Evolutionary conservation across 805 yeast genomes (phyloP), one percentile per base, ranked within the genome.

Genomic region (Vanderwaltozyma verrucispora): DNA sequence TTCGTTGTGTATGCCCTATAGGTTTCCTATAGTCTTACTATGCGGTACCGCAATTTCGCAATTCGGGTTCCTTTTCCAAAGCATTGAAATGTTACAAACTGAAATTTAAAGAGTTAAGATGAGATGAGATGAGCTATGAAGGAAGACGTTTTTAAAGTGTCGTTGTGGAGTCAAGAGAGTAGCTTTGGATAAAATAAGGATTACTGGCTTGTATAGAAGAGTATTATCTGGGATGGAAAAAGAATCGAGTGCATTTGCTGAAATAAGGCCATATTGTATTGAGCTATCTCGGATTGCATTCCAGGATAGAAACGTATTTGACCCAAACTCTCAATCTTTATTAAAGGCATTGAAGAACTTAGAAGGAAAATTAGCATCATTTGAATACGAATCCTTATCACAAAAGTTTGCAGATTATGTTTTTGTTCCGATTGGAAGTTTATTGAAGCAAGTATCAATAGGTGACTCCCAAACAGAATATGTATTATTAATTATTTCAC

Each of bases 401-500:
- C 44, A 62, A 1, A 62, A 61, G 19, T 49, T 77, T 15, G 80
- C 80, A 0, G 82, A 78, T 42, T 77, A 77, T 41, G 64, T 78
- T 1, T 77, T 76, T 53, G 68, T 75, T 11, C 86, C 87, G 0
- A 47, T 80, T 3, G 68, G 75, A 1, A 68, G 69, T 37, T 50
- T 80, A 8, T 54, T 80, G 29, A 69, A 71, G 39, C 69, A 69
- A 30, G 66, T 66, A 2, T 43, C 62, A n/a, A 49, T 77, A 1
- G 65, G 69, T 3, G 73, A 70, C 32, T 45, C 65, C 1, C 73
- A 67, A 33, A 57, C 67, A 2, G 77, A 73, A 40, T 55, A 60
- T 20, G 50, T 72, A 1, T 48, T 79, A 9, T 54, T 62, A n/a
- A 63, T 74, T 14, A 46, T 78, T 3, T 51, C 62, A 4, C 47